Evolutionary conservation across 192 early-diverging fungal genomes (phyloP).

Genomic region (Linderina pennispora): DNA sequence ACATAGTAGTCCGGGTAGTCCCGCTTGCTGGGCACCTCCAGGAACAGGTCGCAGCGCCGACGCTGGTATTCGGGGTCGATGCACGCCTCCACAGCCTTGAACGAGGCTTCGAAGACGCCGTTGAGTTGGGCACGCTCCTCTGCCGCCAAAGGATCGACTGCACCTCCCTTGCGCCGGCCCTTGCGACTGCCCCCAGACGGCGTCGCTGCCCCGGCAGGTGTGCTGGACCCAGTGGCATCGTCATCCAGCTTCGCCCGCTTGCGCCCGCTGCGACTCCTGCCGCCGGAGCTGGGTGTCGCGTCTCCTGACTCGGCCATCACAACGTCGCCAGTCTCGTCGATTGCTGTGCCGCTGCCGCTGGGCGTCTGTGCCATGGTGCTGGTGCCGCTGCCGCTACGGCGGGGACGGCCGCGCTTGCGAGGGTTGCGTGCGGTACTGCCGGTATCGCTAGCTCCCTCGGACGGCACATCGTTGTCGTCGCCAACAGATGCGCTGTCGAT

Average conservation of each 20-base stretch:
- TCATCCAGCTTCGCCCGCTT: constrained; percentile 11
- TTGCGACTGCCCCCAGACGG: constrained; percentile 4
- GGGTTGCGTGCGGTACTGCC: constrained; percentile 3
- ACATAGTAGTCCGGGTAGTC: constrained; percentile 88
- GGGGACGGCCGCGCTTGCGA: constrained; percentile 9
- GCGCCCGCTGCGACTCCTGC: constrained; percentile 9
- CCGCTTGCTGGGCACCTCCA: constrained; percentile 60
- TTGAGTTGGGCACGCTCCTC: constrained; percentile 28
- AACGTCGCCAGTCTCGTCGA: constrained; percentile 1
- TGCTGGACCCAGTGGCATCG: neutral
- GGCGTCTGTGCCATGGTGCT: no score
- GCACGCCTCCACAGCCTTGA: constrained; percentile 25
- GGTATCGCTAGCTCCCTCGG: neutral
- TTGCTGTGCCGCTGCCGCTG: constrained; percentile 2
- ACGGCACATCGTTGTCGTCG: neutral
- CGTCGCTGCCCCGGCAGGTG: neutral
- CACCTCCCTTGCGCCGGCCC: constrained; percentile 27
- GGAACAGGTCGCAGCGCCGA: constrained; percentile 72
- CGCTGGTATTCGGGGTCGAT: constrained; percentile 20
- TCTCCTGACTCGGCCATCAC: constrained; percentile 5
- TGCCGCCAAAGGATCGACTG: constrained; percentile 24
- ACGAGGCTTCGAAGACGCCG: constrained; percentile 25
- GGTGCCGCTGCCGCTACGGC: constrained; percentile 5
- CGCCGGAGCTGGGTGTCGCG: constrained; percentile 6
- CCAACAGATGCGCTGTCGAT: constrained; percentile 4